A percentile compares a stretch with the other conserved stretches of the same genome.
Conservation (phyloP, 495 filamentous ascomycete species). For the Margaritispora aquatica region DNA sequence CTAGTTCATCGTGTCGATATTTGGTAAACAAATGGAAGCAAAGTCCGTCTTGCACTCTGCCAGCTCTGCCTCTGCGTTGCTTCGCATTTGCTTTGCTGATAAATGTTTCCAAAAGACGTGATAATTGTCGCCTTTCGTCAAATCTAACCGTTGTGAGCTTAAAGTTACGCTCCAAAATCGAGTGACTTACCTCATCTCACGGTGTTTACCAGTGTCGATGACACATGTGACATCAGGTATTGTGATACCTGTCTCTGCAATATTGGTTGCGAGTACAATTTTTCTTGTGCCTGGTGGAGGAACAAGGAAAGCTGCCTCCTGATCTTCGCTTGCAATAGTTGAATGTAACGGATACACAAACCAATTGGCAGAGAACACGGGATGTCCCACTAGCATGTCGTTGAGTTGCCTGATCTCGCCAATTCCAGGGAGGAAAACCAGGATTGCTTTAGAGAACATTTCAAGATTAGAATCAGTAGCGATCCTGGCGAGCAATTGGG, state of each 20-base stretch:
- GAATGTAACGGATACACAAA: slow-evolving; percentile 85
- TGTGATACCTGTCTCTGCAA: slow-evolving; percentile 95
- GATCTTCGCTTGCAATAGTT: slow-evolving; percentile 91
- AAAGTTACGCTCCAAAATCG: background rate
- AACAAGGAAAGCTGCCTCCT: slow-evolving; percentile 82
- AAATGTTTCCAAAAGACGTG: slow-evolving; percentile 83
- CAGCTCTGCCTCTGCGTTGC: slow-evolving; percentile 86
- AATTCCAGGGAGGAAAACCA: slow-evolving; percentile 93
- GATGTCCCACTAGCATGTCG: slow-evolving; percentile 69
- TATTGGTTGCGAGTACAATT: slow-evolving; percentile 93
- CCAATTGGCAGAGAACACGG: slow-evolving; percentile 63
- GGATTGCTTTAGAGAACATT: slow-evolving; percentile 77
- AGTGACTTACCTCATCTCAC: slow-evolving; percentile 63
- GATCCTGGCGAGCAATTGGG: slow-evolving; percentile 65
- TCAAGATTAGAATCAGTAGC: slow-evolving; percentile 56
- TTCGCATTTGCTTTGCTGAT: slow-evolving; percentile 93
- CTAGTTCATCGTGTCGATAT: slow-evolving; percentile 62
- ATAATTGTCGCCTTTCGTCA: slow-evolving; percentile 86
- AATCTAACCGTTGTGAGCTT: slow-evolving; percentile 40
- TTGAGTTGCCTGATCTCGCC: slow-evolving; percentile 86
- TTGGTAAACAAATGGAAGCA: slow-evolving; percentile 96
- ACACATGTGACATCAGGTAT: slow-evolving; percentile 96
- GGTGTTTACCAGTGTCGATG: slow-evolving; percentile 90
- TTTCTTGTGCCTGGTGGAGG: slow-evolving; percentile 78
- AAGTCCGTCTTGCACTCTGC: slow-evolving; percentile 89